Evolutionary conservation across 495 filamentous ascomycete genomes (phyloP).

Genomic region (Alectoria sarmentosa): DNA sequence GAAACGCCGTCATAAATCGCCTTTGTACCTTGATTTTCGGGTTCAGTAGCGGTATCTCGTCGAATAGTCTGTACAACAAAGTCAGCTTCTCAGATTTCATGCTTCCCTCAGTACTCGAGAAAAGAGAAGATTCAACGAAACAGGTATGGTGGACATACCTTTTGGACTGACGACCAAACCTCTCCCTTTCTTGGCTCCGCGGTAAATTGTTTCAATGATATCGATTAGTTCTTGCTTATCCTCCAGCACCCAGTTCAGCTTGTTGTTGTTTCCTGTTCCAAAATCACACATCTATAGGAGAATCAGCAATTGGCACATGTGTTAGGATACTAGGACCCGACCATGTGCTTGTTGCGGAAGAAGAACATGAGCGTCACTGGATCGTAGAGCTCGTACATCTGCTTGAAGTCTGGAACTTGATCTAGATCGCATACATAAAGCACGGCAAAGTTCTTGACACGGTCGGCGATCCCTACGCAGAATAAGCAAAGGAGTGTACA

Average conservation of each 20-base stretch:
- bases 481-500: neutral
- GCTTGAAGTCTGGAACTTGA: slow-evolving; percentile 93
- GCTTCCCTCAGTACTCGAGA: neutral
- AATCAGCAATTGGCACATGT: neutral
- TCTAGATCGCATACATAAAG: slow-evolving; percentile 97
- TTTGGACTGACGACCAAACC: slow-evolving; percentile 96
- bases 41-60: slow-evolving; percentile 76
- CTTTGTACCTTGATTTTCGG: neutral
- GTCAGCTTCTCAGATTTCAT: neutral
- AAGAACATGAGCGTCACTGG: slow-evolving; percentile 80
- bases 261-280: slow-evolving; percentile 97
- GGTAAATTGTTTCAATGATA: slow-evolving; percentile 96
- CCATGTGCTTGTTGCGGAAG: slow-evolving; percentile 96
- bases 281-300: slow-evolving; percentile 57
- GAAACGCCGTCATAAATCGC: neutral
- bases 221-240: slow-evolving; percentile 99
- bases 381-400: slow-evolving; percentile 75
- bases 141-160: slow-evolving; percentile 27
- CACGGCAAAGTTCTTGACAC: slow-evolving; percentile 84
- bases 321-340: neutral
- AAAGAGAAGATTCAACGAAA: neutral
- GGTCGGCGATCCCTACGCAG: slow-evolving; percentile 56
- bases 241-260: slow-evolving; percentile 93
- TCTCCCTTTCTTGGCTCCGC: slow-evolving; percentile 92
- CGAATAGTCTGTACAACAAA: slow-evolving; percentile 49